Evolutionary conservation across 805 yeast genomes (phyloP).

Genomic region (Wickerhamiella vanderwaltii): DNA sequence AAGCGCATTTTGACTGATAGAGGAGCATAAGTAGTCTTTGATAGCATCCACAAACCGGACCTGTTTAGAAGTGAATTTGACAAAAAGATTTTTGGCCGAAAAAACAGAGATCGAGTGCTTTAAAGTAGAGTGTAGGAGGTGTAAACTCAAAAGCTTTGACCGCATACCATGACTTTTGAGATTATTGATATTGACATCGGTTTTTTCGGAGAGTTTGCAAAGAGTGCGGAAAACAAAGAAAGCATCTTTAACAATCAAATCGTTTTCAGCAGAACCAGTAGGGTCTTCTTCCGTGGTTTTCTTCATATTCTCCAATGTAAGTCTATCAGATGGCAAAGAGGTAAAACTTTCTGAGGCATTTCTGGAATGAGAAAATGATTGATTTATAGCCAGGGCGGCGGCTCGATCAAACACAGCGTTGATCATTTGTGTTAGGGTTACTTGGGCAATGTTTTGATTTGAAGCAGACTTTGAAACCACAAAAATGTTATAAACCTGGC

Average conservation of each 20-base stretch:
- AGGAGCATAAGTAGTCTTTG: constrained; percentile 69
- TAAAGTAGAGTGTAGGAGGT: constrained; percentile 73
- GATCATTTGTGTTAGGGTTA: constrained; percentile 82
- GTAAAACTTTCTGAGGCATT: not conserved
- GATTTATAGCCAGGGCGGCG: constrained; percentile 4
- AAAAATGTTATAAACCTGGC: constrained; percentile 88
- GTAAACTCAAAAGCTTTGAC: constrained; percentile 78
- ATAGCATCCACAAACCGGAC: constrained; percentile 63
- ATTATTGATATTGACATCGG: constrained; percentile 54
- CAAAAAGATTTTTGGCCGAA: constrained; percentile 31
- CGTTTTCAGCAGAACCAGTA: constrained; percentile 44
- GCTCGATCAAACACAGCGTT: constrained; percentile 66
- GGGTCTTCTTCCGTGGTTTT: constrained; percentile 25
- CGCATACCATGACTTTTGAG: constrained; percentile 82
- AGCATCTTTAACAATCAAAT: constrained; percentile 74
- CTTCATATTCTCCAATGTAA: constrained; percentile 21
- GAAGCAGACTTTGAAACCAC: constrained; percentile 67
- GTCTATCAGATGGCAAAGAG: constrained; percentile 11
- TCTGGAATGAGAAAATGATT: not conserved
- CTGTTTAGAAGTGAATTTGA: constrained; percentile 26
- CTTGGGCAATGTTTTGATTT: constrained; percentile 92
- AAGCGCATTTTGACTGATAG: constrained; percentile 84
- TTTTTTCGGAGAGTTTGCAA: constrained; percentile 83
- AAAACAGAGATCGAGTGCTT: constrained; percentile 78
- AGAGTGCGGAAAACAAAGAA: constrained; percentile 85